Percentiles rank a stretch among this genome's conserved stretches.
phyloP scores from a whole-genome alignment of 345 rosid species.

The Moringa oleifera region DNA sequence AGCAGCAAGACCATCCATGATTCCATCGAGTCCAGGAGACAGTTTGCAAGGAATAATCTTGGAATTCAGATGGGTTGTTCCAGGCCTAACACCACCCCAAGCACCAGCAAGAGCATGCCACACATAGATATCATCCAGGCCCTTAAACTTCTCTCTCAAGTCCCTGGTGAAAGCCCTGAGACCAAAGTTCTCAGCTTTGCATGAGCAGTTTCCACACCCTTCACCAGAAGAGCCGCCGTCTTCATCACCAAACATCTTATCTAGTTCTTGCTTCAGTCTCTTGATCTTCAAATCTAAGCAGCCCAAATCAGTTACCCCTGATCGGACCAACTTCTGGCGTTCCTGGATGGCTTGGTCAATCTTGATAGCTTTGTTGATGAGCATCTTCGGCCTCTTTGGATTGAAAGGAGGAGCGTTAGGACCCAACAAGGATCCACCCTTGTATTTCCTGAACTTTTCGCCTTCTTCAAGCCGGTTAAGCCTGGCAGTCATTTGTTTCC shows the following conservation, averaged over 20 bases:
- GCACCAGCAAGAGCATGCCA: slow-evolving; percentile 93
- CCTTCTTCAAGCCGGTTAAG: slow-evolving; percentile 60
- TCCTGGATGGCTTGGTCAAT: slow-evolving; percentile 54
- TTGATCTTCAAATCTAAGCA: slow-evolving; percentile 33
- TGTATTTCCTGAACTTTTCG: slow-evolving; percentile 63
- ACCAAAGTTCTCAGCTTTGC: slow-evolving; percentile 31
- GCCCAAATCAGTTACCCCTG: slow-evolving; percentile 31
- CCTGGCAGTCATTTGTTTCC: slow-evolving; percentile 83
- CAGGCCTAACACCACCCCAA: slow-evolving; percentile 87
- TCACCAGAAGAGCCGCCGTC: background rate
- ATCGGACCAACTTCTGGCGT: slow-evolving; percentile 32
- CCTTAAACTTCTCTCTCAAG: slow-evolving; percentile 53
- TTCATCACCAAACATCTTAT: slow-evolving; percentile 32
- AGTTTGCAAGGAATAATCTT: slow-evolving; percentile 36
- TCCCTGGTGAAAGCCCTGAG: slow-evolving; percentile 60
- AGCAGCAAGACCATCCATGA: slow-evolving; percentile 81
- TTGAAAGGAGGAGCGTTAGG: slow-evolving; percentile 44
- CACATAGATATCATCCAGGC: slow-evolving; percentile 67
- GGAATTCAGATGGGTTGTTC: slow-evolving; percentile 39
- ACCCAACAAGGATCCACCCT: slow-evolving; percentile 43
- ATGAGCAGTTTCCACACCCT: slow-evolving; percentile 17
- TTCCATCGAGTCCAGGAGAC: slow-evolving; percentile 55
- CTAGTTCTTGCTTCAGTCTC: slow-evolving; percentile 41
- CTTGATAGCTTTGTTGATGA: slow-evolving; percentile 73
- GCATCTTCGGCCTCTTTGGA: slow-evolving; percentile 57